Evolutionary conservation across 2,329 filamentous ascomycete species (phyloP).

Genomic region (Neofusicoccum kwambonambiense): DNA sequence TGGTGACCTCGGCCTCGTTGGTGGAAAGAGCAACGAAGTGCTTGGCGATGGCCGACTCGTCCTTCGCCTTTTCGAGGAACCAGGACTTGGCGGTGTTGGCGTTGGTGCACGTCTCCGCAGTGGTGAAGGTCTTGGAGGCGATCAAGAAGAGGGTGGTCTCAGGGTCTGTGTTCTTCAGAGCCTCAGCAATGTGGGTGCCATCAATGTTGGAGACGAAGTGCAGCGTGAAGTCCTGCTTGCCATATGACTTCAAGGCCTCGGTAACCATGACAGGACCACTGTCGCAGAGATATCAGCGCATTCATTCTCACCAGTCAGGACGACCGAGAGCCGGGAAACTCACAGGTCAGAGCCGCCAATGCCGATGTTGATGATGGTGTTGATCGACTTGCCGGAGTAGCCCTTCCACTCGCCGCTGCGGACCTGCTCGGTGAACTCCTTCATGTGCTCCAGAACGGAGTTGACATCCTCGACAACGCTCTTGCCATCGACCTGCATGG

Average conservation of each 20-base stretch:
- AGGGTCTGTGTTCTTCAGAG: conserved; percentile 81
- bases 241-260: conserved; percentile 94
- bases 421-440: conserved; percentile 94
- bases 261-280: conserved; percentile 98
- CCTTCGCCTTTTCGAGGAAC: conserved; percentile 87
- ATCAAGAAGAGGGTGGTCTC: conserved; percentile 99
- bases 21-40: conserved; percentile 98
- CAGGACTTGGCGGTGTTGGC: conserved; percentile 95
- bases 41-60: conserved; percentile 77
- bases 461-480: conserved; percentile 95
- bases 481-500: conserved; percentile 79
- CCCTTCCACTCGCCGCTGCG: conserved; percentile 96
- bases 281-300: background rate
- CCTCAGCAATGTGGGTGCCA: conserved; percentile 95
- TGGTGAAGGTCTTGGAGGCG: conserved; percentile 99
- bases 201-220: conserved; percentile 99
- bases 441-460: conserved; percentile 91
- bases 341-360: conserved; percentile 98
- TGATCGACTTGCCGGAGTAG: conserved; percentile 94
- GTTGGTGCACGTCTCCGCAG: conserved; percentile 94
- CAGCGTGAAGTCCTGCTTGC: conserved; percentile 77
- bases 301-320: too few species aligned
- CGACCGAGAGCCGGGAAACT: conserved; percentile 39
- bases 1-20: conserved; percentile 91
- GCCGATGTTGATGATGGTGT: conserved; percentile 94